A percentile compares a stretch with the other conserved stretches of the same genome.
Conservation (phyloP, 805 yeast genomes). For the Sugiyamaella boreocaroliniensis region DNA sequence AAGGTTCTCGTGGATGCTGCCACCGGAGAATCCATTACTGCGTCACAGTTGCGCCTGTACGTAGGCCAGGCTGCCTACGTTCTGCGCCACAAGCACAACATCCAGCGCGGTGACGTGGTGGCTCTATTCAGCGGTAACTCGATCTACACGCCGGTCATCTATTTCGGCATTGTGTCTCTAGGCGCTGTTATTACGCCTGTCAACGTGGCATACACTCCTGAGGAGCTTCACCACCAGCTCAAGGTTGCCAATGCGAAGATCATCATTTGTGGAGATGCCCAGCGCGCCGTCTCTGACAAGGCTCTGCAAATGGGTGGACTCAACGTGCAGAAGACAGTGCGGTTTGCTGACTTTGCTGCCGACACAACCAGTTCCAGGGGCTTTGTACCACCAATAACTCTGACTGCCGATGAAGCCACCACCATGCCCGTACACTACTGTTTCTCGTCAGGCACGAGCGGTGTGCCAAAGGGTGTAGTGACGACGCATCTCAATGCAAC, state of each 20-base stretch:
- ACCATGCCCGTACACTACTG: constrained; percentile 25
- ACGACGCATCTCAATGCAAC: constrained; percentile 51
- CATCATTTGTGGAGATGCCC: constrained; percentile 14
- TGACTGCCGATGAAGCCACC: neutral
- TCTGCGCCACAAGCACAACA: constrained; percentile 16
- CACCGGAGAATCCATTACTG: constrained; percentile 17
- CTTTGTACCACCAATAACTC: neutral
- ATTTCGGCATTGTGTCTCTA: constrained; percentile 23
- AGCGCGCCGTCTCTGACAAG: constrained; percentile 4
- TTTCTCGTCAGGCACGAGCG: constrained; percentile 36
- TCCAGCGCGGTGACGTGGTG: constrained; percentile 27
- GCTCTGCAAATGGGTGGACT: constrained; percentile 3
- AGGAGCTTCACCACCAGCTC: constrained; percentile 30
- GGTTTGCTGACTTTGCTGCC: neutral
- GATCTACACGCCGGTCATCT: constrained; percentile 26
- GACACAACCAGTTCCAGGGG: constrained; percentile 1
- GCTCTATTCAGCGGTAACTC: constrained; percentile 26
- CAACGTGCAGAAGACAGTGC: neutral
- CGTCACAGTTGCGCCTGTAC: constrained; percentile 11
- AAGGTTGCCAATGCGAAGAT: constrained; percentile 18
- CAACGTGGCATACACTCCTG: constrained; percentile 28
- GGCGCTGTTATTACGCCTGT: constrained; percentile 32
- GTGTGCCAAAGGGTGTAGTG: constrained; percentile 74
- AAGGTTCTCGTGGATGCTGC: constrained; percentile 20
- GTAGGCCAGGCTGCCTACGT: constrained; percentile 19